Evolutionary conservation across 331 rosid species (phyloP).

Genomic region (Spiraea crenata): DNA sequence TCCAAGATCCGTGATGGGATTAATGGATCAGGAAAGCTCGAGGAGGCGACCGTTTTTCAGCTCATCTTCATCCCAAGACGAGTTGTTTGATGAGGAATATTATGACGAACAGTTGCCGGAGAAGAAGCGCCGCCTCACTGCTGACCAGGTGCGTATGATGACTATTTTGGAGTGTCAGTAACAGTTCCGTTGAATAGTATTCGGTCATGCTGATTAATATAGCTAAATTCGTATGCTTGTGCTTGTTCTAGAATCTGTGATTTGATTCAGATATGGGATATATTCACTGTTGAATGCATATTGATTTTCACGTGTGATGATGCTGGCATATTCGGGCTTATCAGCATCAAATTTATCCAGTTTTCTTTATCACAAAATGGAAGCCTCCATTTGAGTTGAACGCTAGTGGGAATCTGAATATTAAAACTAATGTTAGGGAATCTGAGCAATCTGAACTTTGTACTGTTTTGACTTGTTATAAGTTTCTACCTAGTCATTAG

Average conservation of each 20-base stretch:
- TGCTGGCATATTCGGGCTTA: slow-evolving; percentile 6
- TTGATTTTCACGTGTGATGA: not conserved
- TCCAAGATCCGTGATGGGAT: slow-evolving; percentile 55
- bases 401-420: slow-evolving; percentile 1
- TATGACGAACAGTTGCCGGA: slow-evolving; percentile 91
- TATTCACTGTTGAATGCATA: too few relatives aligned
- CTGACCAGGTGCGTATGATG: slow-evolving; percentile 60
- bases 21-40: slow-evolving; percentile 59
- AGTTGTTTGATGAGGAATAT: slow-evolving; percentile 78
- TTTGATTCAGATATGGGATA: too few relatives aligned
- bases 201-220: too few relatives aligned
- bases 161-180: too few relatives aligned
- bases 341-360: slow-evolving; percentile 8
- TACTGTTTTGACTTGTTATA: not conserved
- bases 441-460: not conserved
- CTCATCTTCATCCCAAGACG: slow-evolving; percentile 54
- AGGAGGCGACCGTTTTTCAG: slow-evolving; percentile 71
- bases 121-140: slow-evolving; percentile 91
- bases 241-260: too few relatives aligned
- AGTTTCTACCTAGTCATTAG: too few relatives aligned
- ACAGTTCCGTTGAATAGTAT: too few relatives aligned
- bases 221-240: too few relatives aligned
- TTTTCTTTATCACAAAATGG: not conserved
- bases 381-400: not conserved
- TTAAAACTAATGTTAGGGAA: not conserved